Conservation (phyloP, 345 rosid species). For the Populus deltoides region DNA sequence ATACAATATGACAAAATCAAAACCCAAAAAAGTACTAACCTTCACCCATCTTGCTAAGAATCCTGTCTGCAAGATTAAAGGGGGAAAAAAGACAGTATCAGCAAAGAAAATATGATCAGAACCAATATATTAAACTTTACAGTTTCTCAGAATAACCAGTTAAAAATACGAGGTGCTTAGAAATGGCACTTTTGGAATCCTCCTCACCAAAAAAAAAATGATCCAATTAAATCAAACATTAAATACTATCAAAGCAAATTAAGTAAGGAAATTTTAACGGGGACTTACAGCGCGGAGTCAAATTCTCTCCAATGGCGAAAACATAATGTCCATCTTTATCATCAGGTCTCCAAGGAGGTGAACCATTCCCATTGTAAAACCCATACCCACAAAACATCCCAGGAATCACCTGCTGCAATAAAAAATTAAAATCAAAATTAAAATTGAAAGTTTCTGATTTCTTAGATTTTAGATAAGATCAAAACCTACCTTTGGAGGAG, state of each 20-base stretch:
- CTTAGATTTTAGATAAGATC: neutral
- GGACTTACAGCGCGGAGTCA: constrained; percentile 62
- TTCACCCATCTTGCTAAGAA: constrained; percentile 86
- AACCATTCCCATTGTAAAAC: constrained; percentile 45
- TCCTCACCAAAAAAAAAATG: neutral
- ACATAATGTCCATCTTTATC: constrained; percentile 81
- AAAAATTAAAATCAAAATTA: neutral
- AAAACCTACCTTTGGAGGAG: constrained; percentile 55
- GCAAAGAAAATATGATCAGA: constrained; percentile 2
- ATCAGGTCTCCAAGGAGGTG: constrained; percentile 86
- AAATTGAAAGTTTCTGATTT: neutral
- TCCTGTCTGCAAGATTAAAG: constrained; percentile 52
- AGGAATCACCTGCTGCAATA: constrained; percentile 50
- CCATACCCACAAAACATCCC: constrained; percentile 48
- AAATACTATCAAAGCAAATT: too few species aligned
- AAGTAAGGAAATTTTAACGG: neutral
- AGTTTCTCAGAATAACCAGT: neutral
- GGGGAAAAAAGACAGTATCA: constrained; percentile 9
- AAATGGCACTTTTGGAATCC: neutral
- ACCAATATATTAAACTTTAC: neutral
- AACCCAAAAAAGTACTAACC: constrained; percentile 36
- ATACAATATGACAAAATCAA: neutral
- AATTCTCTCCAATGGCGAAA: constrained; percentile 60
- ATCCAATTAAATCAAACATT: too few species aligned
- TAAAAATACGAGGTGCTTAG: neutral